These are phyloP conservation scores for Leishmania guyanensis DNA, from an alignment of 208 protist species.

Conservation along the genomic window DNA sequence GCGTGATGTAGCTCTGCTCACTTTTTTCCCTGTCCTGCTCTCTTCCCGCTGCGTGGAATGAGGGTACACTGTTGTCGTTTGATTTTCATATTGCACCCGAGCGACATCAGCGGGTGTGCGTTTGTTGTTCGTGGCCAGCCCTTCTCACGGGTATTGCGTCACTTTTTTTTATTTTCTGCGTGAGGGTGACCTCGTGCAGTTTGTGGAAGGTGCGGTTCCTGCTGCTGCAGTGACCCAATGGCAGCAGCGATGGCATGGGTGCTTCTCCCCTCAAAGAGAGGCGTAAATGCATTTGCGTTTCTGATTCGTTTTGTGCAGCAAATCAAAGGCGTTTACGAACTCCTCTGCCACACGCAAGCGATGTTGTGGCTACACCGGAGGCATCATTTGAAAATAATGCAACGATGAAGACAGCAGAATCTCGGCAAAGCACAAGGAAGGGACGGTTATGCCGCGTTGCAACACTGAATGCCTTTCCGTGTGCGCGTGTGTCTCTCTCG, in stretches of 20 bases:
- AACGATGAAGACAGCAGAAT: background rate
- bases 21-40: background rate
- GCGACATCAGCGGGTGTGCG: background rate
- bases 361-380: background rate
- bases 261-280: background rate
- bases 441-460: background rate
- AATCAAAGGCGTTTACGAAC: background rate
- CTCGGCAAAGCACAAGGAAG: background rate
- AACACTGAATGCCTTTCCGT: background rate
- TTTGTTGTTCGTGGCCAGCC: background rate
- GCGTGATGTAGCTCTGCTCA: background rate
- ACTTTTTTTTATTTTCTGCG: background rate
- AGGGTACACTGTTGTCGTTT: background rate
- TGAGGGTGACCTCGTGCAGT: background rate
- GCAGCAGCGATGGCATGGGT: background rate
- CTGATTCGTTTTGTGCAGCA: background rate
- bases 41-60: background rate
- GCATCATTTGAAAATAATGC: background rate
- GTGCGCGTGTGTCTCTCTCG: background rate
- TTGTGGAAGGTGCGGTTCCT: background rate
- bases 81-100: background rate
- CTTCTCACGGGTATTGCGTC: background rate
- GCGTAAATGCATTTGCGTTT: background rate
- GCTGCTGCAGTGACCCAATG: background rate
- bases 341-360: background rate